Conservation (phyloP, 2,329 filamentous ascomycete genomes). For the Curvularia sp. region DNA sequence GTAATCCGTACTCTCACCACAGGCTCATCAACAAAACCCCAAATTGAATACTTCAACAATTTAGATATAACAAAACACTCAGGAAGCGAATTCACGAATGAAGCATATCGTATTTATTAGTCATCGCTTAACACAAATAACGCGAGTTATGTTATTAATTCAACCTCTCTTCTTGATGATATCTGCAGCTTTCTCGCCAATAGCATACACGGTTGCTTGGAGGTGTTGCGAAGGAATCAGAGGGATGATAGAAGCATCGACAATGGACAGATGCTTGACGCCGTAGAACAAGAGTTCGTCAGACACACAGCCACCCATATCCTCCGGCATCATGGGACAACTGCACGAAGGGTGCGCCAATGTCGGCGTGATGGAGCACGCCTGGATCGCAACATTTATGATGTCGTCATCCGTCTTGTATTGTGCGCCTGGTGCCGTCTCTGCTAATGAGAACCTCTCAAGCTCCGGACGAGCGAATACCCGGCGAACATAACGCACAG, state of each 20-base stretch:
- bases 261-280: constrained; percentile 34
- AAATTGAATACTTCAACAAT: not conserved
- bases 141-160: not conserved
- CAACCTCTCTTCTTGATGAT: constrained; percentile 37
- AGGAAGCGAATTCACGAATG: not conserved
- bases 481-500: constrained; percentile 45
- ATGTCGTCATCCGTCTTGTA: constrained; percentile 39
- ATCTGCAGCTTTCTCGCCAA: constrained; percentile 45
- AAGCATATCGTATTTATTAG: not conserved
- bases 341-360: constrained; percentile 38
- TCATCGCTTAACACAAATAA: not conserved
- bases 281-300: constrained; percentile 41
- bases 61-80: not conserved
- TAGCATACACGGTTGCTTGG: constrained; percentile 45
- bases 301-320: constrained; percentile 40
- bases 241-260: constrained; percentile 45
- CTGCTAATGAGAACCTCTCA: constrained; percentile 26
- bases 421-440: constrained; percentile 37
- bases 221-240: constrained; percentile 42
- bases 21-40: not conserved
- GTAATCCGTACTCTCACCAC: not conserved
- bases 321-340: constrained; percentile 46
- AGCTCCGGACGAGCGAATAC: constrained; percentile 41
- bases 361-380: constrained; percentile 30
- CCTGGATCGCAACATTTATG: constrained; percentile 27